Evolutionary conservation across 1,284 basidiomycete species (phyloP).

Genomic region (Puccinia coronata): DNA sequence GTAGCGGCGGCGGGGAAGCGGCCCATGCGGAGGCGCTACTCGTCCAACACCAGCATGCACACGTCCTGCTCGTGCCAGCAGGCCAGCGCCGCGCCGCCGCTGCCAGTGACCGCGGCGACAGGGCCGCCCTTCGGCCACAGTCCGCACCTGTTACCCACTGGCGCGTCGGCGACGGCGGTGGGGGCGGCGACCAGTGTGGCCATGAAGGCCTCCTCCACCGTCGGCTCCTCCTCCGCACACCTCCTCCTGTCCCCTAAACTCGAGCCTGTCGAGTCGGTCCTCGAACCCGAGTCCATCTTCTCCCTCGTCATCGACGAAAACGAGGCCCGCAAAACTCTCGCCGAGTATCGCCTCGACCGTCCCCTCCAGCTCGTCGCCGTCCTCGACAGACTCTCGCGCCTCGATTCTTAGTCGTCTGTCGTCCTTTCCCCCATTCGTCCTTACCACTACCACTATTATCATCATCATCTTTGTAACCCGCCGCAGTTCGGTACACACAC

Average conservation of each 20-base stretch:
- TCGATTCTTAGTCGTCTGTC: background rate
- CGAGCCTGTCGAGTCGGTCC: constrained; percentile 25
- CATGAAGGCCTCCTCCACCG: constrained; percentile 1
- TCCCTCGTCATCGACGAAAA: constrained; percentile 48
- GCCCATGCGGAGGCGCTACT: constrained; percentile 15
- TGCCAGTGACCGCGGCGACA: background rate
- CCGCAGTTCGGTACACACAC: too few species aligned
- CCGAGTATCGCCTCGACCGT: constrained; percentile 35
- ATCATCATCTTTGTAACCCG: too few species aligned
- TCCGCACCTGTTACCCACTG: background rate
- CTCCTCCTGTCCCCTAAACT: constrained; percentile 16
- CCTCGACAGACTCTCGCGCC: constrained; percentile 31
- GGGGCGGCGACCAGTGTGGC: background rate
- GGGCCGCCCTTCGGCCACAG: background rate
- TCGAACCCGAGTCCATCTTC: constrained; percentile 46
- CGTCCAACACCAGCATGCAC: constrained; percentile 34
- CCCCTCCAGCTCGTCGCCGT: constrained; percentile 36
- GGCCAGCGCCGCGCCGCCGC: too few species aligned
- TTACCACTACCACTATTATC: too few species aligned
- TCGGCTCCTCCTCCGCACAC: background rate
- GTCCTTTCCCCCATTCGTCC: background rate
- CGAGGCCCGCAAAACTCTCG: constrained; percentile 42
- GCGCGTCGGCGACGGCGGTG: too few species aligned
- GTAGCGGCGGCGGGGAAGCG: background rate
- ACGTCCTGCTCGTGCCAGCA: constrained; percentile 1